A percentile compares a stretch with the other conserved stretches of the same genome.
Evolutionary conservation across 768 basidiomycete species (phyloP).

Genomic region (Candolleomyces efflorescens): DNA sequence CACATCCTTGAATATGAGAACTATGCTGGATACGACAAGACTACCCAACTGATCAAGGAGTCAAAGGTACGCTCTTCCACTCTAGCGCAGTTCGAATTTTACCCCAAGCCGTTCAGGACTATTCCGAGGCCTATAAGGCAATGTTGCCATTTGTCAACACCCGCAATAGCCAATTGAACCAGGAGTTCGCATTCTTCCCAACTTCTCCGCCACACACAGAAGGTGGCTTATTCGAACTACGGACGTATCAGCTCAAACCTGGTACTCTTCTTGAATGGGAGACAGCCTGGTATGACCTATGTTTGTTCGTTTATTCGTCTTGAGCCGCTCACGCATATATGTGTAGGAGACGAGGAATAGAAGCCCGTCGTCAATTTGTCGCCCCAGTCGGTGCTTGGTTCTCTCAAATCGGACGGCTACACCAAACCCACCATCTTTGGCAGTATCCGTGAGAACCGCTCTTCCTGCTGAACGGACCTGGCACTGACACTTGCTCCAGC

Average conservation of each 20-base stretch:
- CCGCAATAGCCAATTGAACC: slow-evolving; percentile 74
- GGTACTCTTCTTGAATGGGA: slow-evolving; percentile 96
- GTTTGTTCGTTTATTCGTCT: background rate
- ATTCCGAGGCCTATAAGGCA: slow-evolving; percentile 60
- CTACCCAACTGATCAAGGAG: slow-evolving; percentile 53
- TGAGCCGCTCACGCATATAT: background rate
- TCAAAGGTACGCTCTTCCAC: slow-evolving; percentile 51
- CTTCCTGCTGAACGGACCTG: slow-evolving; percentile 4
- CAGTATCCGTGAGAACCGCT: slow-evolving; percentile 75
- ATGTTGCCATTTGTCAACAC: slow-evolving; percentile 75
- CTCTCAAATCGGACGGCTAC: slow-evolving; percentile 77
- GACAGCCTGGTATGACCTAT: slow-evolving; percentile 66
- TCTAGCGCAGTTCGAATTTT: background rate
- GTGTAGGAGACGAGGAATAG: slow-evolving; percentile 84
- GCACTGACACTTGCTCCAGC: slow-evolving; percentile 28
- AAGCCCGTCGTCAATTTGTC: slow-evolving; percentile 85
- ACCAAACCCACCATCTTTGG: slow-evolving; percentile 96
- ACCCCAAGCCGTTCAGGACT: slow-evolving; percentile 32
- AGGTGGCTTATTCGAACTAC: slow-evolving; percentile 92
- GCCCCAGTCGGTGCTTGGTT: slow-evolving; percentile 89
- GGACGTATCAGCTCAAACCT: slow-evolving; percentile 83
- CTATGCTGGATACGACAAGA: slow-evolving; percentile 83
- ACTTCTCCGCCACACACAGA: slow-evolving; percentile 81
- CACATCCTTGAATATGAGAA: slow-evolving; percentile 93
- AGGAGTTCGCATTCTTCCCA: slow-evolving; percentile 95